Base-by-base conservation (phyloP, 2,329 filamentous ascomycete species). In the Sarocladium oryzae region DNA sequence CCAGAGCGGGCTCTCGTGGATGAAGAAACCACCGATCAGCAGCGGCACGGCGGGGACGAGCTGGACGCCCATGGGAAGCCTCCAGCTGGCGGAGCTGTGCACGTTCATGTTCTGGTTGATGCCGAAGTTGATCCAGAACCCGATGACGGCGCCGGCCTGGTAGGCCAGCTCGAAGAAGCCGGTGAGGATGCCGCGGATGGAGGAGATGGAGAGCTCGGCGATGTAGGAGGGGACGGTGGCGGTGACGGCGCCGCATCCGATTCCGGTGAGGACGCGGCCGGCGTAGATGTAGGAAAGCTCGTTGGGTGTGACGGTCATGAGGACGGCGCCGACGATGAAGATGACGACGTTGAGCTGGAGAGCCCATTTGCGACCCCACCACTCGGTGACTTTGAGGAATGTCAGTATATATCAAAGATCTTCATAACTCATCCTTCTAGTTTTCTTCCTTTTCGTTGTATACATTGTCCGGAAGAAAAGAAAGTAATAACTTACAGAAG, bases 161-260 rank as follows among this genome's bases (percentile, higher is more conserved):
- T 79, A 79, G 1, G 76, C 72, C 8, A 81, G 66, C 54, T 73
- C 70, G 56, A 71, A 78, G 24, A 79, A 61, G 13, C 78, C 78
- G 6, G 78, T 78, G 2, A 81, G 72, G 23, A 79, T 68, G 57
- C 81, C 81, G 57, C 82, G 74, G 50, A 76, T 80, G 2, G 75
- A 75, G 0, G 80, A 73, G 56, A 79, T 72, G 0, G 81, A 79
- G 51, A 79, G 75, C 60, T 85, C 82, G 9, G 81, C 77, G 53
- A 84, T 81, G 60, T 85, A 85, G 30, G 81, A 74, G 2, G 81
- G 82, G 2, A 85, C 77, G 5, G 76, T 78, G 59, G 78, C 79
- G 8, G 73, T 77, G 59, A 81, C 71, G 36, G 78, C 62, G n/a
- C 78, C 79, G 41, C 79, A 73, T 18, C 77, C 79, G 60, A 78